These are phyloP conservation scores for Penicillium antarcticum DNA, from an alignment of 495 filamentous ascomycete species.

Conservation along the genomic window DNA sequence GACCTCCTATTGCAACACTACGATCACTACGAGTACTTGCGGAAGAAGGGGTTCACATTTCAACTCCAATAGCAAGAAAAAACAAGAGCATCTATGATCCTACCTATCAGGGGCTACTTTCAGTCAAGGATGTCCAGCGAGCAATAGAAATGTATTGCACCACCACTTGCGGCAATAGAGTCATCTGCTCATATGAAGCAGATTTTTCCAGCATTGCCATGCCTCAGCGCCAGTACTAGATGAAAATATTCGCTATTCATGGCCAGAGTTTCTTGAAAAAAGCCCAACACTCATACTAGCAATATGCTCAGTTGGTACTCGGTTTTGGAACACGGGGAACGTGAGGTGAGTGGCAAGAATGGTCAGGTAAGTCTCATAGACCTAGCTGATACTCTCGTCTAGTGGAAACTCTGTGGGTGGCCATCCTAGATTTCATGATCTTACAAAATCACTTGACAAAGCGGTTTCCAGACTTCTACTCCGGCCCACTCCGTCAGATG, in stretches of 20 bases:
- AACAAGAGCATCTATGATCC: constrained; percentile 3
- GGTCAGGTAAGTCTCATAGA: no score
- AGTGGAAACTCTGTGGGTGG: not conserved
- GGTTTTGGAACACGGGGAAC: constrained; percentile 10
- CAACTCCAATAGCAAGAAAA: no score
- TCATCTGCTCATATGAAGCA: not conserved
- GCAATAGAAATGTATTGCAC: constrained; percentile 9
- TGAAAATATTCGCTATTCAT: constrained; percentile 9
- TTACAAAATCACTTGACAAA: constrained; percentile 12
- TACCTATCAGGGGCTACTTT: not conserved
- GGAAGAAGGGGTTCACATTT: not conserved
- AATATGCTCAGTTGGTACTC: constrained; percentile 15
- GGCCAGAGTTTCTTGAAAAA: not conserved
- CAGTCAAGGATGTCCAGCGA: constrained; percentile 3
- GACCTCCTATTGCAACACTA: constrained; percentile 16
- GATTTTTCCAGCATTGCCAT: constrained; percentile 18
- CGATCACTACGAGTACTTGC: constrained; percentile 11
- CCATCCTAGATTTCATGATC: constrained; percentile 3
- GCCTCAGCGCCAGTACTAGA: constrained; percentile 10
- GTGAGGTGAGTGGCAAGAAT: not conserved
- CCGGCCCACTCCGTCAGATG: constrained; percentile 16
- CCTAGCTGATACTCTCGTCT: not conserved
- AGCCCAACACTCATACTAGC: constrained; percentile 10
- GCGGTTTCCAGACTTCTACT: constrained; percentile 18
- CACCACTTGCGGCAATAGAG: not conserved